Evolutionary conservation across 2,329 filamentous ascomycete genomes (phyloP), one percentile per base, ranked within the genome.

Genomic region (Chaetomiaceae sp.): DNA sequence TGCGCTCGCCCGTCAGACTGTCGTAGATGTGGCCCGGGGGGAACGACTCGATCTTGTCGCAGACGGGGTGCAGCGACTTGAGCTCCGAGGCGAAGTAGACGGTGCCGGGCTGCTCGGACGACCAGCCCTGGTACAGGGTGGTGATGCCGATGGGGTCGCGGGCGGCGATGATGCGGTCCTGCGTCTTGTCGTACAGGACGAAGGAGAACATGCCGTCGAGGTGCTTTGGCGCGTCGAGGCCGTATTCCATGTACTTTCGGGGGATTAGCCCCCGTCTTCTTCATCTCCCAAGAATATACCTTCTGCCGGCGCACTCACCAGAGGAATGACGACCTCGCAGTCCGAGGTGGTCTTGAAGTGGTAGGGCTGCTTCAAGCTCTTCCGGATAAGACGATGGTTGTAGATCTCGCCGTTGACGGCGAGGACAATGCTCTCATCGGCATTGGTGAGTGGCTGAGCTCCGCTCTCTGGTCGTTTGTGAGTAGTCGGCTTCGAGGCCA

Each of bases 121-220:
- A 88, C 78, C 89, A 89, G 65, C 94, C 94, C 72, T 96, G 89
- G 78, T 99, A 99, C 71, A 99, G 91, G 59, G 90, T 96, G 62
- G 91, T 97, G 71, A 99, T 86, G 65, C 94, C 94, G 66, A 99
- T 96, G 33, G 94, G 94, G 71, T 99, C 94, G 69, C 94, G 86
- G 52, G 94, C 94, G 54, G 94, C 94, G 67, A 99, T 84, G 59
- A 91, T 88, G 63, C 94, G 87, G 78, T 99, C 88, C 72, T 91
- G 84, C 63, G 83, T 86, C 82, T 95, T 96, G 78, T 99, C 94
- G 75, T 96, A 96, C 49, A 99, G 82, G 53, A 99, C 91, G 76
- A 95, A 99, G 15, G 92, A 96, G 82, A 99, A 99, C 94, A 99
- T 99, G 77, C 94, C 94, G 71, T 99, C 94, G 63, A 99, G 84